Evolutionary conservation across 148 eudicot genomes (phyloP), one percentile per base, ranked within the genome.

Genomic region (Euryodendron excelsum): DNA sequence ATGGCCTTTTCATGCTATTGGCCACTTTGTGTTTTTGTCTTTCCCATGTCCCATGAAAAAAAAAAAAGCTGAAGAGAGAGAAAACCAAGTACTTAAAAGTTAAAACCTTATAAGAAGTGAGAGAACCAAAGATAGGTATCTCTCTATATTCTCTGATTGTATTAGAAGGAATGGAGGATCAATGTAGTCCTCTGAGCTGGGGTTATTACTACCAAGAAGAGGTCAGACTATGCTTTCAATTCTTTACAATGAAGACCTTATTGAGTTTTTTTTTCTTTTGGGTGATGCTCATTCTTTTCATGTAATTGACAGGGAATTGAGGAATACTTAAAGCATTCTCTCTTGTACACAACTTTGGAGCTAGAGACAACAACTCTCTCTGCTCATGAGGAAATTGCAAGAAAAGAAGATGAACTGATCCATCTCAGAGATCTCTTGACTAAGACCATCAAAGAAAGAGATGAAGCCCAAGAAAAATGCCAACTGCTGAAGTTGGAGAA

Each of bases 321-420:
- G 70, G 97, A 94, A 11, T n/a, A n/a, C n/a, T 85, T 94, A 82
- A 89, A 87, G 75, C 87, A 88, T 36, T 81, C 87, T 58, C 72
- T 92, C n/a, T 15, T 88, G 77, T 92, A 92, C 77, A 84, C 94
- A 67, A 93, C 87, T 73, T 77, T 89, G 83, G 98, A 92, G 84
- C 75, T 92, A 10, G 93, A 94, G 74, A 91, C 92, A 3, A 84
- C 97, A 50, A 70, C 89, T 30, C 27, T 87, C 10, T 83, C 88
- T 55, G 91, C 94, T 11, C 94, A 90, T 27, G 97, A 92, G 28
- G 93, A 94, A 71, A 87, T 94, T 33, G 77, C 92, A 77, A 94
- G 88, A 78, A 94, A 92, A 81, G 94, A 88, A 30, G 97, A 89
- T 77, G 98, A 94, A 79, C 31, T 94, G 34, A 25, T 85, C 34